These are phyloP conservation scores for Inga leiocalycina DNA, from an alignment of 306 rosid species.

Conservation along the genomic window DNA sequence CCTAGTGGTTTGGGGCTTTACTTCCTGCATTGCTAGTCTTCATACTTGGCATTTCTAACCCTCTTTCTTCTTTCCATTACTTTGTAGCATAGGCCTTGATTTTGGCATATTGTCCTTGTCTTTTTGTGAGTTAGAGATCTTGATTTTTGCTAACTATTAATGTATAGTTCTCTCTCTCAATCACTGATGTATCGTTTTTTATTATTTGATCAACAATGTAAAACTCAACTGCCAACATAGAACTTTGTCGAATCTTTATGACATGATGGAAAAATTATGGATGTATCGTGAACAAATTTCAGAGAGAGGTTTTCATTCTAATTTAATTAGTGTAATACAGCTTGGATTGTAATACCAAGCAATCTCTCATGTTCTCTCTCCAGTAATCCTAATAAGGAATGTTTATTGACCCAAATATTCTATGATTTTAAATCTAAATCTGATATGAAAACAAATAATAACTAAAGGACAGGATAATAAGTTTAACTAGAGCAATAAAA, in stretches of 20 bases:
- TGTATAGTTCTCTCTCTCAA: background rate
- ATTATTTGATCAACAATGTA: background rate
- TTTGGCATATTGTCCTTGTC: background rate
- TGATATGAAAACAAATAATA: background rate
- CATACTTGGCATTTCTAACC: background rate
- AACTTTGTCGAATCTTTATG: no score
- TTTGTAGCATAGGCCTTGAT: background rate
- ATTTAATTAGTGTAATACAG: background rate
- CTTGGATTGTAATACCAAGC: background rate
- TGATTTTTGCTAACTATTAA: background rate
- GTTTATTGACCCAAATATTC: background rate
- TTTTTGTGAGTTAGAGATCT: background rate
- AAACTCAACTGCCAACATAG: no score
- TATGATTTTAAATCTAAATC: background rate
- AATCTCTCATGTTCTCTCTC: background rate
- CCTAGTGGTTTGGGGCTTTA: background rate
- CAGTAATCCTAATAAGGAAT: background rate
- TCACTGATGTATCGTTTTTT: background rate
- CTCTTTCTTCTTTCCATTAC: background rate
- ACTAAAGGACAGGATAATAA: background rate
- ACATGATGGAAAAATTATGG: background rate
- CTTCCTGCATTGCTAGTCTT: background rate
- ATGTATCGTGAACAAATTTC: background rate
- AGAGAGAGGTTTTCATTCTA: background rate
- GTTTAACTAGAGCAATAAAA: background rate